Base-by-base conservation (phyloP, 257 asterid genomes). In the Gentiana macrophylla region DNA sequence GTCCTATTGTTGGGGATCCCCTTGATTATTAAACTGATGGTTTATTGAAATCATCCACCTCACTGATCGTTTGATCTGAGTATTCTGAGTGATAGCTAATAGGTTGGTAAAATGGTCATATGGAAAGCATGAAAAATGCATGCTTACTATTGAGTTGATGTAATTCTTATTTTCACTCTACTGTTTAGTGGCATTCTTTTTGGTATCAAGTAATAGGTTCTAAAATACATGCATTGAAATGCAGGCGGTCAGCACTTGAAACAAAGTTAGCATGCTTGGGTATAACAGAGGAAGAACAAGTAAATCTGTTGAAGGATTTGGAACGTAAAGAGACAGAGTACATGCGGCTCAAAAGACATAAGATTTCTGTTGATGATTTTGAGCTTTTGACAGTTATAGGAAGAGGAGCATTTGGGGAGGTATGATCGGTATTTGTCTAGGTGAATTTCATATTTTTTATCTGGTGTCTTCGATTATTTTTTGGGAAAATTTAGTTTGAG, bases 331-430 rank as follows among this genome's bases (percentile, higher is more conserved):
- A 88, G 77, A 88, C 91, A 0, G 84, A 79, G 61, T 85, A 74
- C 64, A 88, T 88, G 79, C 83, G 95, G 4, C 79, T 88, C 59
- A 85, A 77, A 69, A 72, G 97, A 67, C 74, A 80, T 67, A 84
- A 77, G 74, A 79, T 83, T 71, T 77, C 86, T 35, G 97, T 83
- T 38, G 79, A 77, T 59, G 91, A 88, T 71, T 88, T 88, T 68
- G 91, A 85, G 69, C 80, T 85, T 55, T 66, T 88, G 48, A 68
- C 80, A 35, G 79, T 84, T 38, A 87, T 87, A 3, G 96, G 96
- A 33, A 79, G 87, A 79, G 95, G 97, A 54, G 94, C 95, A 56
- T 88, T 85, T 61, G 97, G 95, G 67, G 97, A 88, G 97, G 97
- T 88, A 73, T 60, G 60, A 35, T 37, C 48, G 61, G 44, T 69